Evolutionary conservation across 2,329 filamentous ascomycete species (phyloP).

Genomic region (Calonectria hawksworthii): DNA sequence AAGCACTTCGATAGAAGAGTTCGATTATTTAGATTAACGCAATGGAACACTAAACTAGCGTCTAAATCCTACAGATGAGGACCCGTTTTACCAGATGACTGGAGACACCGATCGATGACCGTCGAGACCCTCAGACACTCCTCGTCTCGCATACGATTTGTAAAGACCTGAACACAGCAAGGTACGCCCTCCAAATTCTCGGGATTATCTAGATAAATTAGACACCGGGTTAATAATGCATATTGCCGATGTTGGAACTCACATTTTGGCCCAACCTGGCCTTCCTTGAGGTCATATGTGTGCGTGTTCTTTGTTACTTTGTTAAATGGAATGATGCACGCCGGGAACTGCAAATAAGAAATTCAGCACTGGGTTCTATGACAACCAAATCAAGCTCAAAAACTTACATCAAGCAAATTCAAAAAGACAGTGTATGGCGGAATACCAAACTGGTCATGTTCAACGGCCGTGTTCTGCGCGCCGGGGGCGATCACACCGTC

Average conservation of each 20-base stretch:
- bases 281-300: background rate
- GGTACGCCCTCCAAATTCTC: constrained; percentile 58
- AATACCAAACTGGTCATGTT: constrained; percentile 64
- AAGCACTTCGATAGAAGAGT: background rate
- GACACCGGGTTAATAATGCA: background rate
- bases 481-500: constrained; percentile 65
- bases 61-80: background rate
- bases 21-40: background rate
- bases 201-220: constrained; percentile 39
- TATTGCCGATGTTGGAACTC: background rate
- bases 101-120: constrained; percentile 29
- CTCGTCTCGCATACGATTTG: constrained; percentile 62
- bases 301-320: constrained; percentile 46
- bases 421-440: constrained; percentile 62
- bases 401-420: constrained; percentile 66
- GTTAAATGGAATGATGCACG: constrained; percentile 62
- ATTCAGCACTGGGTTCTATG: background rate
- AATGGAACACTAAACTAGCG: background rate
- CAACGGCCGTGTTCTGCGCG: constrained; percentile 64
- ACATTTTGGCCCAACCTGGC: constrained; percentile 30
- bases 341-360: constrained; percentile 58
- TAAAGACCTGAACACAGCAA: constrained; percentile 61
- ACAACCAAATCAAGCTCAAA: background rate
- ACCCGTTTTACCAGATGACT: background rate
- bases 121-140: constrained; percentile 51